phyloP scores from a whole-genome alignment of 2,329 filamentous ascomycete species.

The Eutypella sp. region DNA sequence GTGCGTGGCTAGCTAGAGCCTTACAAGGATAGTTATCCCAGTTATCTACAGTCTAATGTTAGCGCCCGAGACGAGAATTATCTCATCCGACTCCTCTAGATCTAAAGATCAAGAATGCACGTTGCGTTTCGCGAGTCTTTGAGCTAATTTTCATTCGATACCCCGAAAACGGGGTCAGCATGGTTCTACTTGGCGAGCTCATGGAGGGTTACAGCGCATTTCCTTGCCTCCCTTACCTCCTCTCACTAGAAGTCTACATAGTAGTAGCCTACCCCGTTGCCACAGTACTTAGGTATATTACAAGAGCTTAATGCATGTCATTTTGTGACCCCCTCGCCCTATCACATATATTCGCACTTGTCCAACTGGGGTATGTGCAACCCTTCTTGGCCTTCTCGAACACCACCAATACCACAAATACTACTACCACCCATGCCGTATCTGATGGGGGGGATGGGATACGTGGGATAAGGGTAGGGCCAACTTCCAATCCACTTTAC shows the following conservation, averaged over 20 bases:
- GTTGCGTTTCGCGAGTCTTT: neutral
- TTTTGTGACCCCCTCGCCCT: neutral
- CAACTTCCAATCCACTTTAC: too few species aligned
- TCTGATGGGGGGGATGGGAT: neutral
- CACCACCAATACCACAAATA: neutral
- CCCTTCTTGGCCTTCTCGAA: neutral
- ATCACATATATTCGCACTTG: neutral
- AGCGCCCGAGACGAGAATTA: too few species aligned
- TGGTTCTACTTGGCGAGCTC: too few species aligned
- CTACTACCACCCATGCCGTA: neutral
- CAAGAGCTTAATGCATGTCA: neutral
- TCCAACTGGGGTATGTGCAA: neutral
- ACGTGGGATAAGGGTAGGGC: too few species aligned
- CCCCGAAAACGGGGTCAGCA: neutral
- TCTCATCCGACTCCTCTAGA: neutral
- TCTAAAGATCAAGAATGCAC: neutral
- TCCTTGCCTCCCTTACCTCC: neutral
- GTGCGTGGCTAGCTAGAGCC: too few species aligned
- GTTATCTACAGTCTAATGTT: too few species aligned
- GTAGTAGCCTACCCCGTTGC: neutral
- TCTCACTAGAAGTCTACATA: neutral
- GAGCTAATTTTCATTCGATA: neutral
- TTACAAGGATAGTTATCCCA: too few species aligned
- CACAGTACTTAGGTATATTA: neutral
- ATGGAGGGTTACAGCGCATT: neutral